Evolutionary conservation across 352 stramenopile genomes (phyloP), one percentile per base, ranked within the genome.

Genomic region (Blastocystis sp.): DNA sequence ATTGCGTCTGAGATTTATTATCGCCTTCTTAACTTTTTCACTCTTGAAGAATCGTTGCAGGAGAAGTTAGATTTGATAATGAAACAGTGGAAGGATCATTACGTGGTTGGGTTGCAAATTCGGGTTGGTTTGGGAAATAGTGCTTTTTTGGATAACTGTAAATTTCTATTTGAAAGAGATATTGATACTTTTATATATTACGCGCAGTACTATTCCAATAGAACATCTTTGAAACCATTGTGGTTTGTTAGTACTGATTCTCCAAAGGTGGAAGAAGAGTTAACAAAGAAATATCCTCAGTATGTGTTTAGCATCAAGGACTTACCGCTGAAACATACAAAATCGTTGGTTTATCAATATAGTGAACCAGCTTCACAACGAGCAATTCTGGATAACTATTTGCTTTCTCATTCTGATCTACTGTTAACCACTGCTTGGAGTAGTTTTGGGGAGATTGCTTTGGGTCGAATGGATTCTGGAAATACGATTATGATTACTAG

Each of bases 171-270:
- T 41, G 18, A 34, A 24, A 45, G 47, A 30, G 73, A 85, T 26
- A 43, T 85, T 30, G 30, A 41, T 3, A 85, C 45, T 5, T 85
- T 85, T 43, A 68, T 85, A 26, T 45, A 85, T 37, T 85, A 85
- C 34, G 73, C 73, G 3, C 34, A 85, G n/a, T 85, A 85, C 26
- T 85, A 50, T 45, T 68, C 73, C 30, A 85, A 85, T 43, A 34
- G 73, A 2, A 85, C 73, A 0, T 47, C 45, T 64, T 18, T 55
- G 8, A 41, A 50, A 24, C 73, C 73, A 16, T 9, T 85, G 13
- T 85, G 73, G 73, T 85, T 85, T 45, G 47, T 85, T 24, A 85
- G 73, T n/a, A 85, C 73, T 8, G 73, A 85, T 45, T 68, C 50
- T 45, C 50, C 53, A 16, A 34, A 30, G 20, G 73, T 85, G 54